Conservation (phyloP, 352 stramenopile species). For the Phytophthora pinifolia region DNA sequence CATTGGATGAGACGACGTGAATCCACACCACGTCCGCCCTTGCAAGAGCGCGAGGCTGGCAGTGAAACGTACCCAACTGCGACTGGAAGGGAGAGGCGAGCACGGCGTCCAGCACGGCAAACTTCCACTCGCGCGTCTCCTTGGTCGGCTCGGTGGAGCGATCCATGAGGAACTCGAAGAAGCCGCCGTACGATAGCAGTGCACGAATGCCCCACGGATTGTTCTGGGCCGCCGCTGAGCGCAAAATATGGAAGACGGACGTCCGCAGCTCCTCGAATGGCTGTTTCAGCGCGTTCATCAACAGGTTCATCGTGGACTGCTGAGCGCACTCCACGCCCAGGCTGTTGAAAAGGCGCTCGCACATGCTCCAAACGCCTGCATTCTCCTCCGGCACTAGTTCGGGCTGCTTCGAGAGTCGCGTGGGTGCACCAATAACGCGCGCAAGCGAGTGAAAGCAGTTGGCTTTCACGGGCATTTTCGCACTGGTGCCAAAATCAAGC, state of each 20-base stretch:
- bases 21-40: not conserved
- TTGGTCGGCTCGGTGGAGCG: constrained; percentile 82
- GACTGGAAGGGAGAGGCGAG: constrained; percentile 64
- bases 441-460: constrained; percentile 74
- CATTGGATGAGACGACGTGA: constrained; percentile 18
- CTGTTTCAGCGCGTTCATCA: constrained; percentile 83
- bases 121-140: constrained; percentile 88
- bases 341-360: constrained; percentile 64
- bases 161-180: constrained; percentile 86
- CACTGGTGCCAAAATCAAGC: constrained; percentile 55
- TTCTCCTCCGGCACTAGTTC: constrained; percentile 53
- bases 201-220: constrained; percentile 69
- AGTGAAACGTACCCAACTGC: constrained; percentile 47
- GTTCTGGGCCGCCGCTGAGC: constrained; percentile 81
- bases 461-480: constrained; percentile 72
- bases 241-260: constrained; percentile 72
- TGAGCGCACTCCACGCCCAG: constrained; percentile 56
- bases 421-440: constrained; percentile 53
- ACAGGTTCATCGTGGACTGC: constrained; percentile 53
- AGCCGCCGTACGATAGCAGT: constrained; percentile 74
- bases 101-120: constrained; percentile 79
- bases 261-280: constrained; percentile 83
- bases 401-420: constrained; percentile 36
- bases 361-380: constrained; percentile 62
- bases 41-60: constrained; percentile 11